A percentile compares a stretch with the other conserved stretches of the same genome.
Evolutionary conservation across 2,329 filamentous ascomycete genomes (phyloP).

Genomic region (Curvularia sp.): DNA sequence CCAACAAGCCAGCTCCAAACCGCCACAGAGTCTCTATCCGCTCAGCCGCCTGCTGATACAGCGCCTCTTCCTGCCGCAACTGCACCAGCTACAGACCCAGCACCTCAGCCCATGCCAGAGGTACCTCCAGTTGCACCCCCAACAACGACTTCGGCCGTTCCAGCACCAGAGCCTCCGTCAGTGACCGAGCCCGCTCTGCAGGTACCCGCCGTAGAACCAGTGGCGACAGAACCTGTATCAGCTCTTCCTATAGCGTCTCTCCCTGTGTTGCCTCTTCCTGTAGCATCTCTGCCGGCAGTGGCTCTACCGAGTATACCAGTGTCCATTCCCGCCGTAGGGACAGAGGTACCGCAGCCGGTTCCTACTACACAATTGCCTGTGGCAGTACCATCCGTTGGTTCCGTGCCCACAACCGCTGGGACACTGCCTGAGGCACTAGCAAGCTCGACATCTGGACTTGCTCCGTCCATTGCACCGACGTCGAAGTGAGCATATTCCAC

Average conservation of each 20-base stretch:
- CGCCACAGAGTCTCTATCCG: not conserved
- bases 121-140: not conserved
- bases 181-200: slow-evolving; percentile 5
- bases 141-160: not conserved
- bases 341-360: not conserved
- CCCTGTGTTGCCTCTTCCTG: not conserved
- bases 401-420: not conserved
- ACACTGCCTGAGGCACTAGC: not conserved
- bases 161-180: not conserved
- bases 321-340: not conserved
- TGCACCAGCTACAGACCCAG: not conserved
- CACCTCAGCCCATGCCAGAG: not conserved
- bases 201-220: slow-evolving; percentile 9
- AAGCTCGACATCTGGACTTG: slow-evolving; percentile 11
- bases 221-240: slow-evolving; percentile 4
- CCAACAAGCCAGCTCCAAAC: not conserved
- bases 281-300: not conserved
- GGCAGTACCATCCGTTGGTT: not conserved
- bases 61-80: not conserved
- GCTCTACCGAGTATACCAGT: not conserved
- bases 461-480: slow-evolving; percentile 12
- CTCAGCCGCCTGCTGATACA: slow-evolving; percentile 4
- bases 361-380: not conserved
- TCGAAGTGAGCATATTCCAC: slow-evolving; percentile 7
- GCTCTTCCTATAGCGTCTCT: not conserved